Base-by-base conservation (phyloP, 805 yeast species). In the Hanseniaspora pseudoguilliermondii region DNA sequence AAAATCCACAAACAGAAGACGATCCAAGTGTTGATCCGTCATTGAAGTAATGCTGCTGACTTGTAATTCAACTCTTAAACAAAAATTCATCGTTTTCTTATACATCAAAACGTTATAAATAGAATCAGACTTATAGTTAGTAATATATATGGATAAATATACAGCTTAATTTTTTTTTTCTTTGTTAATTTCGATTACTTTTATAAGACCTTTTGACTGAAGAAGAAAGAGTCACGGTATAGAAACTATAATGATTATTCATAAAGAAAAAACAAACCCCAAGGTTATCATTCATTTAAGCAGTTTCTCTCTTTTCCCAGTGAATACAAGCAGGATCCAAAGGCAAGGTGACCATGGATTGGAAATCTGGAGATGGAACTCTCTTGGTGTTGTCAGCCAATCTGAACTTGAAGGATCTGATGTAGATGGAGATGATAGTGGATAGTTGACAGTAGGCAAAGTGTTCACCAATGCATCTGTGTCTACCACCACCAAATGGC, bases 401-500 rank as follows among this genome's bases (percentile, higher is more conserved):
- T 40, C 76, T 75, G 96, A 96, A 90, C 68, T 78, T 83, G 67
- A 86, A 72, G 59, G 84, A 81, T 70, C 83, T 84, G 36, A 91
- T 77, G 67, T 75, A 86, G 18, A 88, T 79, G 40, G 86, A 72
- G 66, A 93, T 74, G 59, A 93, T 75, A 50, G 93, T 82, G 50
- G 96, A 96, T 61, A 93, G 78, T 75, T 93, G 98, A 62, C 84
- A 82, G 70, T 83, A 87, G 27, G 98, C 98, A 73, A 93, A 93
- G 69, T 91, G 97, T 73, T 93, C 98, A 68, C 98, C 98, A 66
- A 93, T 91, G 74, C 98, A 93, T 75, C 98, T 85, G 71, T 93
- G 98, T 78, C 98, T 86, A 62, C 98, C 98, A 71, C 97, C 98
- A 63, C 98, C 98, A 66, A 93, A 93, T 56, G 98, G 98, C 68